Conservation (phyloP, 257 asterid genomes). For the Petunia axillaris region DNA sequence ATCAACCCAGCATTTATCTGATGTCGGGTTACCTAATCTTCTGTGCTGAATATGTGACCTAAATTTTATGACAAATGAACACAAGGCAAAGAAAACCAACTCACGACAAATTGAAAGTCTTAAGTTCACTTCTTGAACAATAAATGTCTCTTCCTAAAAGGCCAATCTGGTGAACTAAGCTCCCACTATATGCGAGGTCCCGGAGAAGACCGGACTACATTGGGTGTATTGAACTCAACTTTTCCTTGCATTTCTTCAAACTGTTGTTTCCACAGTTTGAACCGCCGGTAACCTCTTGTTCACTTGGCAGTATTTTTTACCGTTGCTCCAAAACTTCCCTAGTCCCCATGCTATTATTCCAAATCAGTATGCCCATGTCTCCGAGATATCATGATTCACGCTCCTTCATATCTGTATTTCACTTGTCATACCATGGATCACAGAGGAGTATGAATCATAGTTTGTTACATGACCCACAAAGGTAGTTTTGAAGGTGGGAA, state of each 20-base stretch:
- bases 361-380: not conserved
- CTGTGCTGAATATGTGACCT: not conserved
- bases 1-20: not conserved
- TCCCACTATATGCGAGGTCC: too few relatives aligned
- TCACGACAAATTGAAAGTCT: not conserved
- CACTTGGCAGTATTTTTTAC: not conserved
- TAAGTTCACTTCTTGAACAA: too few relatives aligned
- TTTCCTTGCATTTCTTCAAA: not conserved
- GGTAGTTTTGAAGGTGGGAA: not conserved
- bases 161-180: too few relatives aligned
- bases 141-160: too few relatives aligned
- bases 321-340: not conserved
- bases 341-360: conserved; percentile 6
- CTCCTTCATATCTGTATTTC: not conserved
- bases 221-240: not conserved
- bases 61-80: not conserved
- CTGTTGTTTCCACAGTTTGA: not conserved
- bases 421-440: too few relatives aligned
- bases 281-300: not conserved
- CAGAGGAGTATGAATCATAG: not conserved
- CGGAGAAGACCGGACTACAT: too few relatives aligned
- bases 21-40: not conserved
- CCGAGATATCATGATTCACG: not conserved
- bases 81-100: not conserved
- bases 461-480: not conserved